Evolutionary conservation across 495 filamentous ascomycete species (phyloP), one percentile per base, ranked within the genome.

Genomic region (Chaetomium cochliodes): DNA sequence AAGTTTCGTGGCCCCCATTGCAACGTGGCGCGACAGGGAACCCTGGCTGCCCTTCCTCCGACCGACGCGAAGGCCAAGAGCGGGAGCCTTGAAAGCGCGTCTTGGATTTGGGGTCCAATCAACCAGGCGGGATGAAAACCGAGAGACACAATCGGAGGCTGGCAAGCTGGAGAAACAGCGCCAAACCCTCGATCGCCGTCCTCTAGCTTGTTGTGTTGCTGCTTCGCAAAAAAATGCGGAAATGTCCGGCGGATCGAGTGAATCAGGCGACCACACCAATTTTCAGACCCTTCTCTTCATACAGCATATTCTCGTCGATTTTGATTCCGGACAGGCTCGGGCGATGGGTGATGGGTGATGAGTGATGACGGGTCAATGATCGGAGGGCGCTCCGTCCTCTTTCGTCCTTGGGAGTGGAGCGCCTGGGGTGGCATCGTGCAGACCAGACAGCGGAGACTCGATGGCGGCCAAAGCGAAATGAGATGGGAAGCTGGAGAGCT

Each of bases 1-100:
- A 47, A 47, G 11, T 22, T 65, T 66, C 58, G 28, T 53, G 37
- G 58, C 64, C 64, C 62, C 62, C 69, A 66, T 52, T 69, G 66
- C 64, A 71, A 73, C 69, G 66, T 73, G 66, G 67, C 59, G 60
- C 62, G 47, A 65, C 62, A 65, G 58, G 66, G 65, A 33, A 50
- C 64, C 65, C 62, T 57, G 47, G 55, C 49, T 25, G 26, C 63
- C 23, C 46, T 37, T 55, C 30, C n/a, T 13, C 33, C 28, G 16
- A 22, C 39, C 26, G 15, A 11, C 28, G 20, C 13, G 22, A 16
- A 50, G 53, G 42, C 50, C 26, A 51, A 22, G 60, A n/a, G 33
- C 52, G 62, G 53, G 28, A 50, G 20, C 46, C 20, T 11, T 18
- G 20, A 28, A 37, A 20, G 25, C 41, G 28, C 46, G 51, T 23